A percentile compares a stretch with the other conserved stretches of the same genome.
Conservation (phyloP, 73 alveolate genomes). For the Symbiodinium natans region DNA sequence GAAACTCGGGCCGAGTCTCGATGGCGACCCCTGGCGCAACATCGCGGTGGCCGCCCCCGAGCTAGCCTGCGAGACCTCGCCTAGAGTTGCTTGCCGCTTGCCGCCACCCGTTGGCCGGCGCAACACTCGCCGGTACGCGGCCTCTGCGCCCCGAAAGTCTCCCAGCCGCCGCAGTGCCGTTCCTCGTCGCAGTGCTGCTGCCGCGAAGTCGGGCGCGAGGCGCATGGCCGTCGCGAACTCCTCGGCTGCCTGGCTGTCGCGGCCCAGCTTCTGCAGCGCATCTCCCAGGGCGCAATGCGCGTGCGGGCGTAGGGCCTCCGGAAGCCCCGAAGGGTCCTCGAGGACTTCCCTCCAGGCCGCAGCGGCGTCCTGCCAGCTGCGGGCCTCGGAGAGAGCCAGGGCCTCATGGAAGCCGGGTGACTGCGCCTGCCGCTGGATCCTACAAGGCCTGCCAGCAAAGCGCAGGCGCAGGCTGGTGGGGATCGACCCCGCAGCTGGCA, state of each 20-base stretch:
- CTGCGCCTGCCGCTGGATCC: not conserved
- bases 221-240: not conserved
- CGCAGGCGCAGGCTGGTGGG: not conserved
- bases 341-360: conserved; percentile 37
- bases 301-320: not conserved
- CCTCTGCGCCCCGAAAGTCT: conserved; percentile 21
- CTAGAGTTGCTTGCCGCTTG: not conserved
- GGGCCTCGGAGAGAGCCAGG: conserved; percentile 19
- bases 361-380: conserved; percentile 65
- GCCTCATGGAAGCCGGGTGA: conserved; percentile 13
- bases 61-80: not conserved
- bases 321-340: not conserved
- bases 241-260: conserved; percentile 26
- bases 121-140: conserved; percentile 47
- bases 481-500: not conserved
- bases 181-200: conserved; percentile 22
- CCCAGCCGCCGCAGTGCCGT: conserved; percentile 53
- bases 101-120: not conserved
- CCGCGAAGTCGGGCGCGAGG: not conserved
- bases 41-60: not conserved
- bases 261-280: conserved; percentile 71
- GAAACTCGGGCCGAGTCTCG: not conserved
- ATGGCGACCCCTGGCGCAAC: not conserved
- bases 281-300: conserved; percentile 76
- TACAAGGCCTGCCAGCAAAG: not conserved